phyloP scores from a whole-genome alignment of 2,329 filamentous ascomycete species.

The Sclerotinia glacialis region DNA sequence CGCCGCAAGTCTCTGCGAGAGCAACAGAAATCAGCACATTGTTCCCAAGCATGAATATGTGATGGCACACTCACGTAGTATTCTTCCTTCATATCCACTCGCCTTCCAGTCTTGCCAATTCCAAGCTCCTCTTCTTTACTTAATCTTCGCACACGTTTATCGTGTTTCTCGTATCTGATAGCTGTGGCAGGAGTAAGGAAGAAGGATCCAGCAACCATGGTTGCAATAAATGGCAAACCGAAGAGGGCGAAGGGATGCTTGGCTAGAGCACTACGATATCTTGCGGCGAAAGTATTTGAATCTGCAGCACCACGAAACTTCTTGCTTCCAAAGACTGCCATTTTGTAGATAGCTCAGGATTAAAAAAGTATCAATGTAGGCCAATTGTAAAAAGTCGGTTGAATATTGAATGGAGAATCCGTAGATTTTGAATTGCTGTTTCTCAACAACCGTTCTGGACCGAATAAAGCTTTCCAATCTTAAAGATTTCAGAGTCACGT shows the following conservation, averaged over 20 bases:
- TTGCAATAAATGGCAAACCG: slow-evolving; percentile 84
- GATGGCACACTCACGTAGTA: slow-evolving; percentile 67
- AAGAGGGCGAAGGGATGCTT: slow-evolving; percentile 89
- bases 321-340: slow-evolving; percentile 66
- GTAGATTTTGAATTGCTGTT: not conserved
- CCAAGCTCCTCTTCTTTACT: slow-evolving; percentile 83
- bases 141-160: slow-evolving; percentile 83
- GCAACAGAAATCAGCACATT: slow-evolving; percentile 24
- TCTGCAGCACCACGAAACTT: slow-evolving; percentile 68
- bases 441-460: not conserved
- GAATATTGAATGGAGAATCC: not conserved
- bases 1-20: slow-evolving; percentile 66
- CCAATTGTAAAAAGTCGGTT: not conserved
- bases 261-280: slow-evolving; percentile 72
- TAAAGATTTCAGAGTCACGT: not conserved
- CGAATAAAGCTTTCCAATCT: not conserved
- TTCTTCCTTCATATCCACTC: slow-evolving; percentile 78
- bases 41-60: not conserved
- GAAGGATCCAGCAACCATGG: slow-evolving; percentile 91
- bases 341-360: slow-evolving; percentile 33
- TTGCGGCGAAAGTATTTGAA: slow-evolving; percentile 65
- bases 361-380: too few relatives aligned
- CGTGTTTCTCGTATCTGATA: slow-evolving; percentile 87
- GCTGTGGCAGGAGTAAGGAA: slow-evolving; percentile 92
- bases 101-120: slow-evolving; percentile 66